Evolutionary conservation across 441 rosid species (phyloP), one percentile per base, ranked within the genome.

Genomic region (Rhodomyrtus psidioides): DNA sequence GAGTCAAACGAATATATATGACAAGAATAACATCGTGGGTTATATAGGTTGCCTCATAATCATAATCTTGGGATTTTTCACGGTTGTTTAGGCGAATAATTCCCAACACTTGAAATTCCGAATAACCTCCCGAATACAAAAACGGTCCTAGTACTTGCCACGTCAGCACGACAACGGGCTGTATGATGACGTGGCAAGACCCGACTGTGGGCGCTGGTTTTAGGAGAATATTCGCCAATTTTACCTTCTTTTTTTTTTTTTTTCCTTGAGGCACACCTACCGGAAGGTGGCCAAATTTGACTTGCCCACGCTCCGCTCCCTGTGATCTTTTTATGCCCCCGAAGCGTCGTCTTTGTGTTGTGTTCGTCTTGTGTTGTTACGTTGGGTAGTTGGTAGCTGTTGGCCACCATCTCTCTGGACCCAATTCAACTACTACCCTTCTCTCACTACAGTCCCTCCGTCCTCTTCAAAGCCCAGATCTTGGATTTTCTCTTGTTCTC

Each of bases 241-340:
- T 14, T 15, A 4, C 6, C 15, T 10, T 9, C 12, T 3, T 7
- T 60, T 3, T 14, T 3, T 2, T 6, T 58, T 1, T 17, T 4
- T 9, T 30, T 17, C 4, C 0, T 12, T 10, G 75, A 13, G 26
- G 24, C 49, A 3, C n/a, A 70, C 79, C 79, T 0, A 70, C 49
- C 79, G 79, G n/a, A 24, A 83, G 84, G 81, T 21, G 27, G 83
- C 85, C 90, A 88, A 85, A 28, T 88, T 89, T 84, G 93, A 90
- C 90, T 89, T 42, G 85, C 85, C 79, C 6, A 39, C 82, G 15
- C 42, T 39, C 7, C 7, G 16, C 55, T 34, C 58, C 82, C 13
- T 1, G 27, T 12, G 7, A 5, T 39, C n/a, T 6, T 34, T 23
- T 65, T 39, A 70, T 39, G 79, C 49, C 34, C 34, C 49, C 76